Evolutionary conservation across 192 early-diverging fungal species (phyloP), one percentile per base, ranked within the genome.

Genomic region (Coemansia furcata): DNA sequence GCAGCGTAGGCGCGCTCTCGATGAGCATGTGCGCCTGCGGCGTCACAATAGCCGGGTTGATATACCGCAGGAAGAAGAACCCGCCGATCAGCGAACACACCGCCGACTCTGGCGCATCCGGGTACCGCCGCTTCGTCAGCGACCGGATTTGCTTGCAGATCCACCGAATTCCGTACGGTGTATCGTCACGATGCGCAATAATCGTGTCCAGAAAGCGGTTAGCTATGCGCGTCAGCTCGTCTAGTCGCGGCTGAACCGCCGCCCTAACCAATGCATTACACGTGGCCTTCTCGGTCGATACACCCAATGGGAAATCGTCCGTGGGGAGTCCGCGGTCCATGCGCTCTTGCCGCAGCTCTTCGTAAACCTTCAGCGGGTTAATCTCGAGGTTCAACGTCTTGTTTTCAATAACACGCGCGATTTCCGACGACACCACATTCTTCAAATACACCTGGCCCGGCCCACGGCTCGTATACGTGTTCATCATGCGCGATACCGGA

Each of bases 11-110:
- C 38, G 88, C 86, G 57, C 84, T 86, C 54, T 96, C 94, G 26
- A 95, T 87, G 35, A 97, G 78, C 93, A 95, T 95, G 84, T 95
- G 94, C n/a, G 92, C 90, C 69, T 96, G 89, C 4, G 97, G 95
- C 1, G 95, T 95, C 50, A 98, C 95, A 67, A 98, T 94, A 0
- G 97, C 95, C n/a, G 97, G 97, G 73, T 98, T 98, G 67, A 98
- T 86, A 75, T 95, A 98, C 37, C 97, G 90, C 68, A 98, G 80
- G 65, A 98, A 94, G 68, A 98, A 98, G 76, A 98, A 97, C 7
- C 95, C 95, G 38, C 97, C 97, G 78, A 98, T 96, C 35, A 97
- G 82, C 54, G 97, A 97, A 73, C 95, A 94, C 32, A 95, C 92
- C 11, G 92, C 90, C 57, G 88, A 86, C 61, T 96, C 94, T 9